phyloP scores from a whole-genome alignment of 495 filamentous ascomycete species.

The Penicillium bialowiezense region DNA sequence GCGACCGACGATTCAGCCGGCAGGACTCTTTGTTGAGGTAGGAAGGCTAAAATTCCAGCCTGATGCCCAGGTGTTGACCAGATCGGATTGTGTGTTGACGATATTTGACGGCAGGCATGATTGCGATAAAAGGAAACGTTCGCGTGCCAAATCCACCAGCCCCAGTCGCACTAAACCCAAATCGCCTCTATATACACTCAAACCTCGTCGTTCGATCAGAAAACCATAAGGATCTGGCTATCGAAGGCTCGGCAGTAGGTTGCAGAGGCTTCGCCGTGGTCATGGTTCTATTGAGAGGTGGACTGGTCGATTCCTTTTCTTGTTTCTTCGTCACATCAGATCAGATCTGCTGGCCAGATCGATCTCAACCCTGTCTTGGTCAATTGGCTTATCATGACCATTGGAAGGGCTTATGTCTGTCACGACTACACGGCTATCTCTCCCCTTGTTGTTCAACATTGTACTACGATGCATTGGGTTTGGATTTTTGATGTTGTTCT shows the following conservation, averaged over 20 bases:
- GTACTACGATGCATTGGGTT: conserved; percentile 4
- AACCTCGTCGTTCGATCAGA: not conserved
- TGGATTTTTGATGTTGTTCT: not conserved
- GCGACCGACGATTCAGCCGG: conserved; percentile 1
- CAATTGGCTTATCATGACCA: not conserved
- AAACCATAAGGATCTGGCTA: too few species aligned
- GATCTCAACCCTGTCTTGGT: not conserved
- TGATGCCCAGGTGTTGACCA: too few species aligned
- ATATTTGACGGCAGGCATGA: not conserved
- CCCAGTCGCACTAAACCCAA: too few species aligned
- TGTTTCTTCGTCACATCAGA: not conserved
- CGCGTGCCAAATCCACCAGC: too few species aligned
- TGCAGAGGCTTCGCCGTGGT: too few species aligned
- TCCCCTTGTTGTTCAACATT: conserved; percentile 1
- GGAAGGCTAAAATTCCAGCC: too few species aligned
- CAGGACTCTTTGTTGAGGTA: conserved; percentile 1
- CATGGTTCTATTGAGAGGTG: not conserved
- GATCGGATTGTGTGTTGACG: not conserved
- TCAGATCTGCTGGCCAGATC: not conserved
- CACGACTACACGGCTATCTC: not conserved
- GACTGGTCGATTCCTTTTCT: not conserved
- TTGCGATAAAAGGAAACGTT: not conserved
- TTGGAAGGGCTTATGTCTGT: not conserved
- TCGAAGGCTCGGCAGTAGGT: too few species aligned
- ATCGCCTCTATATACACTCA: not conserved